Base-by-base conservation (phyloP, 306 rosid genomes). In the Prunus mongolica region DNA sequence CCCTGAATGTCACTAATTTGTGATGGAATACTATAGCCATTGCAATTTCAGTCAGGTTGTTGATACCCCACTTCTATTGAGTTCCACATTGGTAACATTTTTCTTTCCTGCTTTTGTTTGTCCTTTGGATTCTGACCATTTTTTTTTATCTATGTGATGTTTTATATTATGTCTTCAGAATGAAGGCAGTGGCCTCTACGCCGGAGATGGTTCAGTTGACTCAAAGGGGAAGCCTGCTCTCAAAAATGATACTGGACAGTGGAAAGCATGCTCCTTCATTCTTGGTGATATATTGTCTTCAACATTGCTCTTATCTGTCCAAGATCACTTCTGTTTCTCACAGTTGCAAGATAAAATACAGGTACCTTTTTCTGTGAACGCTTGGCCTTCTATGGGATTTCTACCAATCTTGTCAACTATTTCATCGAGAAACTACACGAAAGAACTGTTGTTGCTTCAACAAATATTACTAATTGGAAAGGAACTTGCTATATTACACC, bases 211-310 rank as follows among this genome's bases (percentile, higher is more conserved):
- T 63, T 89, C 93, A 0, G 93, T 89, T 69, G 92, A 91, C 87
- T 78, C 81, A 62, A 82, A 78, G 71, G 93, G 97, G 81, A 86
- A 65, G n/a, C 97, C 85, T 60, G 93, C 84, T 73, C 88, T 83
- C 27, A 87, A 81, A 85, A 57, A 61, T 68, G 86, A 76, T 46
- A 87, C 92, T 32, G 93, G 97, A 67, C 84, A 71, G 51, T 91
- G 97, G 97, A 91, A 79, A 83, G 97, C 97, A 67, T 89, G 97
- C 68, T 84, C 88, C 77, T 91, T 89, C 82, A 81, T 91, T 78
- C 85, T 91, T 19, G 97, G 93, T 89, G 82, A 72, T 22, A 47
- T 24, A 3, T 14, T 32, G 16, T 49, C 50, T 34, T 47, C 7
- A 11, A 14, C 68, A 52, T 15, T 47, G 8, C 20, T 51, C 60